These are phyloP conservation scores for Wickerhamomyces tratensis DNA, from an alignment of 805 yeast species.

Conservation along the genomic window DNA sequence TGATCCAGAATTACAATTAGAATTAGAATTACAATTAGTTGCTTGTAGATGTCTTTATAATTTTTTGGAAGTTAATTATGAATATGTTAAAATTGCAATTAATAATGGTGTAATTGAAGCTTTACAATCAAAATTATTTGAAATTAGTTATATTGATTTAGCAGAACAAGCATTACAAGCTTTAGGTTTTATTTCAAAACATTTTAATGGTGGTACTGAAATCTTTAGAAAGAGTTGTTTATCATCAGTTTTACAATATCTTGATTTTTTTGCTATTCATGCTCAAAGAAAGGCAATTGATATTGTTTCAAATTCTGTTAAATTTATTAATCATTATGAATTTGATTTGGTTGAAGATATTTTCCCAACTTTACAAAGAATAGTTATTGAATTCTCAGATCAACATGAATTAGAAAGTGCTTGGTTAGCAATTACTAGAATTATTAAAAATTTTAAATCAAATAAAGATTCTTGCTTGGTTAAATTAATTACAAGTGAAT, in stretches of 20 bases:
- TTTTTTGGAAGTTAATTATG: conserved; percentile 63
- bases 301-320: conserved; percentile 64
- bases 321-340: conserved; percentile 32
- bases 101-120: conserved; percentile 56
- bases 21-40: conserved; percentile 72
- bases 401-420: conserved; percentile 49
- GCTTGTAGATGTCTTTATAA: conserved; percentile 81
- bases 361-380: conserved; percentile 46
- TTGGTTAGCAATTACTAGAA: conserved; percentile 53
- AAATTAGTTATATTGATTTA: conserved; percentile 76
- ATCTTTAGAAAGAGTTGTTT: conserved; percentile 55
- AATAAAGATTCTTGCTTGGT: conserved; percentile 32
- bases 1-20: conserved; percentile 47
- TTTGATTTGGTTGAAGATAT: conserved; percentile 42
- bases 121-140: conserved; percentile 55
- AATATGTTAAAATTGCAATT: conserved; percentile 53
- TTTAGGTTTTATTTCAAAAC: conserved; percentile 52
- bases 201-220: conserved; percentile 32
- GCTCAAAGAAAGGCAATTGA: conserved; percentile 76
- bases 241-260: conserved; percentile 53
- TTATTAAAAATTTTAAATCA: conserved; percentile 39
- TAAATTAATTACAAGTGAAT: conserved; percentile 26
- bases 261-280: conserved; percentile 85
- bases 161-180: conserved; percentile 88
- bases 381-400: conserved; percentile 49